Percentiles rank a stretch among this genome's conserved stretches.
phyloP scores from a whole-genome alignment of 257 asterid species.

The Hygrophila difformis region DNA sequence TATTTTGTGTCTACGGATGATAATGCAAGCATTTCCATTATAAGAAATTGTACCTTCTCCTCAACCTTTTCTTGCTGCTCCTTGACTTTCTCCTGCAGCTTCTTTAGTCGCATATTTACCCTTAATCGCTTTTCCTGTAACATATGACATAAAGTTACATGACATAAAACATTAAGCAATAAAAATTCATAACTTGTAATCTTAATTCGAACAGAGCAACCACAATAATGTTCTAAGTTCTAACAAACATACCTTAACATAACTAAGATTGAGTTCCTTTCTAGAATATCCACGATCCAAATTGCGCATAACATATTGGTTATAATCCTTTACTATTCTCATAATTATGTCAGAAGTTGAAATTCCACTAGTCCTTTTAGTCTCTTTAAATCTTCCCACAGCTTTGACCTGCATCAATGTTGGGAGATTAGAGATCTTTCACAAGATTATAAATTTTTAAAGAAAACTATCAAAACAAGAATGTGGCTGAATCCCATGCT shows the following conservation, averaged over 20 bases:
- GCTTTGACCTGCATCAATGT: slow-evolving; percentile 43
- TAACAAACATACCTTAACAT: slow-evolving; percentile 41
- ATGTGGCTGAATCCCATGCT: slow-evolving; percentile 13
- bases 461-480: no score
- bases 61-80: slow-evolving; percentile 79
- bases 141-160: no score
- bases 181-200: no score
- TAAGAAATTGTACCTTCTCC: slow-evolving; percentile 42
- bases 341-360: slow-evolving; percentile 70
- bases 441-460: no score
- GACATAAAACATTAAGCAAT: no score
- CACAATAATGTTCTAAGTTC: no score
- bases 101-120: slow-evolving; percentile 59
- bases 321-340: slow-evolving; percentile 71
- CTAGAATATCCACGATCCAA: slow-evolving; percentile 74
- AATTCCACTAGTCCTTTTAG: slow-evolving; percentile 62
- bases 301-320: slow-evolving; percentile 69
- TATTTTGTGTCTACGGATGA: no score
- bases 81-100: slow-evolving; percentile 66
- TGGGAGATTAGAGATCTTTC: no score
- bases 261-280: slow-evolving; percentile 62
- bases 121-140: slow-evolving; percentile 57
- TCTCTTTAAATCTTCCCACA: slow-evolving; percentile 66
- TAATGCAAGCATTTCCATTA: no score
- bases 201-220: no score